Evolutionary conservation across 306 rosid species (phyloP), one percentile per base, ranked within the genome.

Genomic region (Fragaria nilgerrensis): DNA sequence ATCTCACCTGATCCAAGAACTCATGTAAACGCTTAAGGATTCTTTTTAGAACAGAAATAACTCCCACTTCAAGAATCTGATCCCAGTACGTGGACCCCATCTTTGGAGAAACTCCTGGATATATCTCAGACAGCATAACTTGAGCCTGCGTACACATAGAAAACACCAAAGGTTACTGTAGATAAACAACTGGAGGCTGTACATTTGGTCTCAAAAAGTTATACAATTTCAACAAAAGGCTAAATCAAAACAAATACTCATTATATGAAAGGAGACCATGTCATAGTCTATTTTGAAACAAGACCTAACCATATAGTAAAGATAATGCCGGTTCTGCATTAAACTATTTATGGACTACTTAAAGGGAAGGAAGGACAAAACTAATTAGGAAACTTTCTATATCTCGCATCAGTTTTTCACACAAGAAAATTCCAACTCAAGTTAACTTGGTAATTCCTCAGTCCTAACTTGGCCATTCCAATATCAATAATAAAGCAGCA

Each of bases 51-150:
- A 89, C 92, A 72, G 96, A 88, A 66, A 92, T 90, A 69, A 90
- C 83, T 75, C 90, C 98, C 32, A 90, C 86, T 85, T 94, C 98
- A 81, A 90, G 97, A 81, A 94, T 83, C 89, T 92, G 95, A 84
- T 94, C 97, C 97, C 97, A 90, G 84, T 94, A 94, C 71, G 86
- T 86, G 77, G 89, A 89, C 63, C 98, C 98, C 23, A 27, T 84
- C 82, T 90, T 92, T 56, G 98, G 96, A 80, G 96, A 77, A 72
- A 89, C 96, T 79, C 98, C 98, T 19, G 97, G 96, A 85, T 94
- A 94, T 82, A 94, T 94, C 89, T 92, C 97, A 65, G 98, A 90
- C 79, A 94, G 82, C 92, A 92, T 88, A 82, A 87, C 82, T 84
- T 89, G 96, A 56, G 98, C 98, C 97, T 94, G 84, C 79, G 80